A percentile compares a stretch with the other conserved stretches of the same genome.
These are phyloP conservation scores for Corymbia citriodora DNA, from an alignment of 441 rosid species.

Conservation along the genomic window DNA sequence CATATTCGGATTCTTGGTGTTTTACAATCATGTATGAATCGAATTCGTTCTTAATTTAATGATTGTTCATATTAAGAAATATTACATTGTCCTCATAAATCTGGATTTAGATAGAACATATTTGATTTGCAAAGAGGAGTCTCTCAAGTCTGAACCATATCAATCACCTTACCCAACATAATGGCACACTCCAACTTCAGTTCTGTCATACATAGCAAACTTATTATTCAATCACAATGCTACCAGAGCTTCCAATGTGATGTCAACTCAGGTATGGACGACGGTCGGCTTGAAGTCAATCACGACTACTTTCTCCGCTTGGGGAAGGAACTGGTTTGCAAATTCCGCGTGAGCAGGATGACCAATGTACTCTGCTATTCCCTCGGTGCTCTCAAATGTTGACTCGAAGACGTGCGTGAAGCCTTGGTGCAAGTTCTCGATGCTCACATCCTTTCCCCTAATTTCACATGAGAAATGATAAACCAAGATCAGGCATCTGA, in stretches of 20 bases:
- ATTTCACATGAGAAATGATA: not conserved
- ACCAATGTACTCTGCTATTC: not conserved
- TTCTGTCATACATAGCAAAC: not conserved
- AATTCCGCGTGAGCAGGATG: not conserved
- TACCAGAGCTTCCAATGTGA: not conserved
- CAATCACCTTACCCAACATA: not conserved
- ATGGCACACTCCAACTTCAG: not conserved
- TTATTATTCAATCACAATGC: not conserved
- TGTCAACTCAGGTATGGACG: not conserved
- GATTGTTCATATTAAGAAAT: no score
- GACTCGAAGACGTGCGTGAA: not conserved
- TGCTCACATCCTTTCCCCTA: not conserved
- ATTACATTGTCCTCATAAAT: not conserved
- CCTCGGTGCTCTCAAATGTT: not conserved
- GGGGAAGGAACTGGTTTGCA: not conserved
- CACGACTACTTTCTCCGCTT: not conserved
- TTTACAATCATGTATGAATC: no score
- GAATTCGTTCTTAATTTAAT: no score
- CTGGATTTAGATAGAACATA: not conserved
- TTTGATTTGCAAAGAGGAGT: not conserved
- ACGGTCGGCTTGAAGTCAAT: not conserved
- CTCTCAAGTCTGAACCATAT: not conserved
- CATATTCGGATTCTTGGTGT: no score
- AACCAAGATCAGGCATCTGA: not conserved
- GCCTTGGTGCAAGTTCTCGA: not conserved